Percentiles rank a stretch among this genome's conserved stretches.
phyloP scores from a whole-genome alignment of 2,329 filamentous ascomycete species.

The Anisogramma anomala region DNA sequence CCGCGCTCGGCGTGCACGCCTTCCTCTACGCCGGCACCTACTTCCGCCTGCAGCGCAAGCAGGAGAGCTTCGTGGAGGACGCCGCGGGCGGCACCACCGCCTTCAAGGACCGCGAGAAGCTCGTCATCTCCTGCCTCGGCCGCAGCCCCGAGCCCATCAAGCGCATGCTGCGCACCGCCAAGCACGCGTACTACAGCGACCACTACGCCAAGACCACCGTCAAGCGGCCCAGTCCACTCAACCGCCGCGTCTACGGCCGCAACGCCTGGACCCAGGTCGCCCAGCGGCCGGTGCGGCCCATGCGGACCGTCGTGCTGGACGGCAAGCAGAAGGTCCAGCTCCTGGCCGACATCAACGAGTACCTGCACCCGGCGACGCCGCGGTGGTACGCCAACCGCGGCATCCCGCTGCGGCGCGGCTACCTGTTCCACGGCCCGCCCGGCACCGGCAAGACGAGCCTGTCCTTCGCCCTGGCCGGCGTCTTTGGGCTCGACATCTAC shows the following conservation, averaged over 20 bases:
- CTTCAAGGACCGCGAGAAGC: constrained; percentile 40
- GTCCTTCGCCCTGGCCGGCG: constrained; percentile 52
- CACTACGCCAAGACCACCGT: constrained; percentile 47
- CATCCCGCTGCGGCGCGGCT: constrained; percentile 65
- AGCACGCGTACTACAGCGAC: constrained; percentile 38
- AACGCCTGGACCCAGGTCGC: constrained; percentile 45
- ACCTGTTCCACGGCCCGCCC: constrained; percentile 65
- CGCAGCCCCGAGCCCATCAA: constrained; percentile 43
- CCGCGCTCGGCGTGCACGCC: constrained; percentile 39
- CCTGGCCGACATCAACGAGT: constrained; percentile 64
- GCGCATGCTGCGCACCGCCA: constrained; percentile 40
- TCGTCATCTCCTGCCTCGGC: constrained; percentile 44
- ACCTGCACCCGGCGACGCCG: constrained; percentile 57
- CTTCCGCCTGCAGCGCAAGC: constrained; percentile 36
- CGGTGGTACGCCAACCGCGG: constrained; percentile 66
- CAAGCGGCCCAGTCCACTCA: constrained; percentile 39
- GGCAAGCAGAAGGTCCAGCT: constrained; percentile 52
- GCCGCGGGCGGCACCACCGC: constrained; percentile 22
- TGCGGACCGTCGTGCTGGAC: constrained; percentile 66
- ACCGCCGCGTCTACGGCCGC: constrained; percentile 33
- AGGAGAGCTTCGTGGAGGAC: constrained; percentile 30
- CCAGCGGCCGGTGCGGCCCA: constrained; percentile 54
- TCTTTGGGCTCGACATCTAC: constrained; percentile 56
- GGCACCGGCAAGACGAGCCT: constrained; percentile 64
- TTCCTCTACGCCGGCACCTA: constrained; percentile 45